A percentile compares a stretch with the other conserved stretches of the same genome.
These are phyloP conservation scores for Henckelia pumila DNA, from an alignment of 257 asterid species.

Conservation along the genomic window DNA sequence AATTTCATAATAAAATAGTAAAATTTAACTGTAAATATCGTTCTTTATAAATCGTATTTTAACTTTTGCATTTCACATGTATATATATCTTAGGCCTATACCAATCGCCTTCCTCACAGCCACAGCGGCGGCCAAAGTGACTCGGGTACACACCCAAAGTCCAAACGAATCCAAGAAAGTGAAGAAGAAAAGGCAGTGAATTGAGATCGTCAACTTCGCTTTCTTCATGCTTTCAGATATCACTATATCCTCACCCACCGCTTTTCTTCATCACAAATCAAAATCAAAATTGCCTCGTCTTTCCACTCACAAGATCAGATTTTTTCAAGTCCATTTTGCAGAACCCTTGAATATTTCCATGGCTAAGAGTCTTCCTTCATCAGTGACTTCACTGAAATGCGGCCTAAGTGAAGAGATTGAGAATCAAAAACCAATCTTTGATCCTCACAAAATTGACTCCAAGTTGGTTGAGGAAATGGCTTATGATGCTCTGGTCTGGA, in stretches of 20 bases:
- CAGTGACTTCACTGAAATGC: slow-evolving; percentile 38
- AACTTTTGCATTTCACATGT: too few species aligned
- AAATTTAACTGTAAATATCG: too few species aligned
- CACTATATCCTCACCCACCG: neutral
- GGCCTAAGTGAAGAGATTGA: slow-evolving; percentile 27
- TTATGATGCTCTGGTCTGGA: slow-evolving; percentile 86
- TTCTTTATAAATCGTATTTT: too few species aligned
- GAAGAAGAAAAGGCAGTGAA: neutral
- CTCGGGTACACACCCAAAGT: neutral
- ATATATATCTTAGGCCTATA: too few species aligned
- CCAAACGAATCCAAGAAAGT: neutral
- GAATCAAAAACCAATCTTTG: slow-evolving; percentile 37
- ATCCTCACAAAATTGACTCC: slow-evolving; percentile 60
- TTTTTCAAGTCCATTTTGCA: slow-evolving; percentile 24
- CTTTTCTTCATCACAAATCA: neutral
- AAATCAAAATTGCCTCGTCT: neutral
- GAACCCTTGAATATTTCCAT: slow-evolving; percentile 31
- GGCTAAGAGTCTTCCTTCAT: slow-evolving; percentile 34
- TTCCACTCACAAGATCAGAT: neutral
- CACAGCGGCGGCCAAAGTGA: too few species aligned
- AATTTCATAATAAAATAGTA: too few species aligned
- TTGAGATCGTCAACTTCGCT: neutral
- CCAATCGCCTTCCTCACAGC: neutral
- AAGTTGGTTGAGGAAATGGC: slow-evolving; percentile 59
- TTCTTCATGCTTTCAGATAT: neutral